Conservation (phyloP, 257 asterid genomes). For the Nicotiana tabacum region DNA sequence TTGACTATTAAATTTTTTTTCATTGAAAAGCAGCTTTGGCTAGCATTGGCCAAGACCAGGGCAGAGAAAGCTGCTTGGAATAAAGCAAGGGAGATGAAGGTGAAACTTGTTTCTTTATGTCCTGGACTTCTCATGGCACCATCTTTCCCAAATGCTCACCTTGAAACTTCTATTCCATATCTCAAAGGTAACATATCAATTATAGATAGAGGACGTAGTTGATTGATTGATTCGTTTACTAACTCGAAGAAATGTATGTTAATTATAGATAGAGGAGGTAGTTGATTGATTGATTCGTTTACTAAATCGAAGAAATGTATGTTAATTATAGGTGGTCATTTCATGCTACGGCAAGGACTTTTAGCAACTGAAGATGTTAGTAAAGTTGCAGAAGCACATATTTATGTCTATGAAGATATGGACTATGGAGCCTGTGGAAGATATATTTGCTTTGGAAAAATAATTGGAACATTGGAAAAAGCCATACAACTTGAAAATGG, state of each 20-base stretch:
- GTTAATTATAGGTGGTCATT: constrained; percentile 15
- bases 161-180: constrained; percentile 26
- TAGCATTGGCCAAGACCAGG: constrained; percentile 32
- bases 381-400: constrained; percentile 25
- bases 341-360: constrained; percentile 20
- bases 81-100: constrained; percentile 25
- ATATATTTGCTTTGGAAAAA: constrained; percentile 24
- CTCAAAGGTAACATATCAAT: constrained; percentile 23
- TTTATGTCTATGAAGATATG: constrained; percentile 24
- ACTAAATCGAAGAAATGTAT: background rate
- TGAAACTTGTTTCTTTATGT: constrained; percentile 28
- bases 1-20: background rate
- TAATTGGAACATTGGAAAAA: constrained; percentile 18
- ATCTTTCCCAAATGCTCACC: constrained; percentile 28
- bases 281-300: background rate
- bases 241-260: background rate
- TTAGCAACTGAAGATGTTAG: constrained; percentile 24
- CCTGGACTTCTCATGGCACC: constrained; percentile 33
- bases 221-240: background rate
- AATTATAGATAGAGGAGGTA: background rate
- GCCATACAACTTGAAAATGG: constrained; percentile 20
- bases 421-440: constrained; percentile 29
- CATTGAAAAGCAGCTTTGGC: constrained; percentile 26
- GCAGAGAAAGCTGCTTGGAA: constrained; percentile 33
- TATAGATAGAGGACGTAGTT: too few species aligned